These are phyloP conservation scores for Globisporangium abappressorium DNA, from an alignment of 352 stramenopile species.

Conservation along the genomic window DNA sequence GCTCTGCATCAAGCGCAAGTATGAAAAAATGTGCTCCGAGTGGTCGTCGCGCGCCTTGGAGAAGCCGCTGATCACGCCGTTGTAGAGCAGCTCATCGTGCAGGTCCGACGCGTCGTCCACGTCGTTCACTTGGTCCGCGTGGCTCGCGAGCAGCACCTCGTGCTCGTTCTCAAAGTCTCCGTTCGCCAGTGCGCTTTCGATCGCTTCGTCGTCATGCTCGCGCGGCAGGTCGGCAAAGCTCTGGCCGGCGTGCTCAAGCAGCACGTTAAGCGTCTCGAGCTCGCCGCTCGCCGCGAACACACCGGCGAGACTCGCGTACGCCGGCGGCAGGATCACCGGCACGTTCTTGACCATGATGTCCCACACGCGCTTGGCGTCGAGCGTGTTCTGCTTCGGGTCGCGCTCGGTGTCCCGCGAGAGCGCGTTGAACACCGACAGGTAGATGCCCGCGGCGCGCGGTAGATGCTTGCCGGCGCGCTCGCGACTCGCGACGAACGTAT, in stretches of 20 bases:
- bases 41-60: slow-evolving; percentile 72
- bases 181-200: slow-evolving; percentile 20
- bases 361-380: slow-evolving; percentile 72
- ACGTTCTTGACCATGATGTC: slow-evolving; percentile 69
- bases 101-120: slow-evolving; percentile 30
- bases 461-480: slow-evolving; percentile 21
- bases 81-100: slow-evolving; percentile 60
- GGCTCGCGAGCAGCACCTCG: slow-evolving; percentile 12
- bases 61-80: slow-evolving; percentile 79
- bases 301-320: slow-evolving; percentile 78
- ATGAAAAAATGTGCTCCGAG: slow-evolving; percentile 57
- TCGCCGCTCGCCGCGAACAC: slow-evolving; percentile 79
- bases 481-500: slow-evolving; percentile 58
- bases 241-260: slow-evolving; percentile 55
- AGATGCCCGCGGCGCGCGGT: slow-evolving; percentile 51
- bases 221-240: slow-evolving; percentile 30
- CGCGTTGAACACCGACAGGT: slow-evolving; percentile 81
- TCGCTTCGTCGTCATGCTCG: slow-evolving; percentile 20
- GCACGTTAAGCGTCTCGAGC: slow-evolving; percentile 56
- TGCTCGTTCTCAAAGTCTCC: slow-evolving; percentile 30
- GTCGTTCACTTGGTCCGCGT: slow-evolving; percentile 25
- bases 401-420: slow-evolving; percentile 65
- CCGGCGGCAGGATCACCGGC: slow-evolving; percentile 58
- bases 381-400: slow-evolving; percentile 60
- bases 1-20: slow-evolving; percentile 50